Evolutionary conservation across 2,329 filamentous ascomycete species (phyloP), one percentile per base, ranked within the genome.

Genomic region (Diaporthe sp.): DNA sequence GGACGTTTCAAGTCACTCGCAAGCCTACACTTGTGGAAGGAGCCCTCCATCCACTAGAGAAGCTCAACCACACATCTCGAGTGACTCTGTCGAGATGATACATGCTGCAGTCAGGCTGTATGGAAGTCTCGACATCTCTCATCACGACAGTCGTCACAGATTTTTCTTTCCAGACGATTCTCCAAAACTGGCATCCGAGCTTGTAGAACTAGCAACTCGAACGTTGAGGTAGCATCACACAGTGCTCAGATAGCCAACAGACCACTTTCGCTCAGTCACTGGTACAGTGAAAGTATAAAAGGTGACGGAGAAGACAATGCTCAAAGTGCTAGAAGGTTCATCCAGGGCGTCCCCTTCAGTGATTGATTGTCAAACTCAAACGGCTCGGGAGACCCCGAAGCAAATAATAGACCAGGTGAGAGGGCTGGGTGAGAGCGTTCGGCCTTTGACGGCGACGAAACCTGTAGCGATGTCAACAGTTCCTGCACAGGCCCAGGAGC

Each of bases 211-310:
- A n/a, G 7, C 47, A 28, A 35, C 47, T 68, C 17, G 30, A 38
- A 40, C 9, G 25, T 68, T 25, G 47, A 28, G 25, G 47, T 54
- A 40, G 33, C 15, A 68, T 54, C 33, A 22, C 42, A 54, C 22
- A 52, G 33, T 68, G 64, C 47, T 54, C 64, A n/a, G 33, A 28
- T 40, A 4, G 33, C 13, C 9, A 15, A 28, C 45, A n/a, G 33
- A 35, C n/a, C 47, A 68, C 15, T 68, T 68, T 54, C 17, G 7
- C 22, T 54, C 64, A 54, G 47, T 54, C 64, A 54, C 45, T 30
- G 64, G 64, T 15, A 54, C 33, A 28, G 47, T 68, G 33, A 54
- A 68, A 68, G 47, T 17, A 38, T 68, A 54, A 68, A 67, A 54
- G 33, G 47, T 68, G 47, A 68, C 45, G 45, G 33, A 5, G 30